Base-by-base conservation (phyloP, 2,329 filamentous ascomycete species). In the Cladosporium sp. region DNA sequence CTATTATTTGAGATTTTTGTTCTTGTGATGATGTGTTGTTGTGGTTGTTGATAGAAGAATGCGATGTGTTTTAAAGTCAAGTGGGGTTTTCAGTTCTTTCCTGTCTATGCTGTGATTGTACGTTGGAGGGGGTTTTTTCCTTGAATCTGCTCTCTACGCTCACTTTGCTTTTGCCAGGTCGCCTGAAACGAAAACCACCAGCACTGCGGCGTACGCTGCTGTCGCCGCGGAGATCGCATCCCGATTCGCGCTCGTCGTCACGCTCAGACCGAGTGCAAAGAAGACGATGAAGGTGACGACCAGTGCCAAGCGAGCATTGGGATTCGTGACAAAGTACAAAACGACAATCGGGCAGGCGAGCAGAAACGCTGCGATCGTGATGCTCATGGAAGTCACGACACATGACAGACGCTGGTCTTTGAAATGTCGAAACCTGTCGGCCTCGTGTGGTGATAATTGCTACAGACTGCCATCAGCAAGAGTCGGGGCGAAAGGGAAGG, bases 211-310 rank as follows among this genome's bases (percentile, higher is more conserved):
- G 32, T 68, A 68, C 5, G 67, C 67, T 3, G 67, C 67, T 3
- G 67, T 67, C 14, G 66, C 63, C 10, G 67, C 67, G 25, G 67
- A 69, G 18, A 66, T 66, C 4, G 56, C 60, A 14, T 67, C 67
- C 11, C 67, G 43, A 14, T 36, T 69, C 10, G 67, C 67, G 18
- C 64, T 64, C 16, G 67, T 67, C 5, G 57, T 36, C 3, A 65
- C 16, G 4, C 59, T 39, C 1, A 69, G 34, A 14, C 59, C 57
- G 14, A 66, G 21, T 4, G 67, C 66, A 30, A 69, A 69, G 21
- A 66, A 18, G 13, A 66, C 14, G n/a, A 67, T 66, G 46, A 62
- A 69, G 7, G 48, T 30, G 5, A 66, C 64, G 8, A 66, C 21
- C 4, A 69, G 28, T 1, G 39, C 67, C 2, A 67, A 34, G 8